Percentiles rank a stretch among this genome's conserved stretches.
Evolutionary conservation across 2,329 filamentous ascomycete genomes (phyloP).

Genomic region (Monosporascus sp.): DNA sequence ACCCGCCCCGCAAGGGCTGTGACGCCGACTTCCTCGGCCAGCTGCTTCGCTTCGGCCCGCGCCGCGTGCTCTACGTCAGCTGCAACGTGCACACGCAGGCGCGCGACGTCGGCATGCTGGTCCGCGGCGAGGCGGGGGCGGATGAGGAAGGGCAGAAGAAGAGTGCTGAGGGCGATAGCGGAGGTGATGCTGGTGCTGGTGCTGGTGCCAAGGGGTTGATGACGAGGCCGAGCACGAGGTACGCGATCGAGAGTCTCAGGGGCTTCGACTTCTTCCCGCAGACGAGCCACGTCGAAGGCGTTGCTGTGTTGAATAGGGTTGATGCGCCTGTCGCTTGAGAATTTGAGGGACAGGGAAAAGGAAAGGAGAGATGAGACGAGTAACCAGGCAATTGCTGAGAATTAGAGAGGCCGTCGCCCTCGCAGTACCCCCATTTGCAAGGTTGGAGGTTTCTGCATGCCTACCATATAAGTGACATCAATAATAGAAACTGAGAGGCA

Average conservation of each 20-base stretch:
- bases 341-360: not conserved
- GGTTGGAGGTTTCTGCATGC: no score
- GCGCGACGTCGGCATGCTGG: constrained; percentile 81
- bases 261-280: constrained; percentile 99
- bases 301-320: constrained; percentile 57
- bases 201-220: constrained; percentile 19
- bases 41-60: constrained; percentile 70
- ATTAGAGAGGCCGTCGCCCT: no score
- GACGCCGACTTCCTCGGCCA: constrained; percentile 79
- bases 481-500: no score
- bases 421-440: no score
- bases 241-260: constrained; percentile 82
- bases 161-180: constrained; percentile 22
- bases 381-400: no score
- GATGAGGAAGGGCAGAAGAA: constrained; percentile 29
- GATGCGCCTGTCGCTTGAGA: constrained; percentile 27
- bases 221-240: constrained; percentile 42
- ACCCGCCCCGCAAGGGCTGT: constrained; percentile 94
- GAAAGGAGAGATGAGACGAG: no score
- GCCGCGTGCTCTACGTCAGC: constrained; percentile 84
- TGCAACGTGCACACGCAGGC: constrained; percentile 99
- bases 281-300: constrained; percentile 65
- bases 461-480: no score
- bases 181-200: constrained; percentile 9
- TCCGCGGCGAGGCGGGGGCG: constrained; percentile 55